Base-by-base conservation (phyloP, 179 eudicot species). In the Heliamphora ciliata region DNA sequence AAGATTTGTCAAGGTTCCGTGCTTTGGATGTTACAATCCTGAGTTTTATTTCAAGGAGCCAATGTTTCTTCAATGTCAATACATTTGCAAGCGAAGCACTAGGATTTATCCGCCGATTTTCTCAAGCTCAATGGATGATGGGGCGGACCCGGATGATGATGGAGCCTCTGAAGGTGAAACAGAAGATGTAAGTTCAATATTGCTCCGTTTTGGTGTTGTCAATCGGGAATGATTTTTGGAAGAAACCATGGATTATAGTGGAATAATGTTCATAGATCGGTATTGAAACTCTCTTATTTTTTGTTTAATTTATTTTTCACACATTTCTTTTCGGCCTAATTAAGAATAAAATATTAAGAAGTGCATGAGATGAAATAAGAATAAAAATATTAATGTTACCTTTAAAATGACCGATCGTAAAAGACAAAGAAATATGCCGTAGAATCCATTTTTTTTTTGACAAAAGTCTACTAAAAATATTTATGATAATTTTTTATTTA, bases 101-200 rank as follows among this genome's bases (percentile, higher is more conserved):
- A 83, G 85, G 74, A 85, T 73, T 24, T 82, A 73, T 68, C 79
- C 83, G 83, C 75, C 79, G 65, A 81, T 90, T 79, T 88, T 83
- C 81, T 89, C 89, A 68, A 88, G 88, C 83, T 84, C 80, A 74
- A 47, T 84, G 82, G 87, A 84, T 70, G 89, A 82, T 74, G 87
- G 89, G 66, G 81, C 52, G 40, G 88, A 88, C 51, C 84, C 91
- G 56, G 88, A 75, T 50, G 91, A 85, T 15, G 84, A 85, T 50
- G 89, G 89, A 60, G 76, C 93, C 81, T 82, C 87, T 6, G 76
- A 88, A 77, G 69, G 80, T 79, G 91, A 90, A 81, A 56, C 81
- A 76, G 85, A 85, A 86, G 83, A 72, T 80, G 95, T 93, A 86
- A 82, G 87, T 82, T 69, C 46, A 6, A 9, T 31, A 31, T 31